A percentile compares a stretch with the other conserved stretches of the same genome.
Conservation (phyloP, 2,329 filamentous ascomycete species). For the Cladophialophora psammophila region DNA sequence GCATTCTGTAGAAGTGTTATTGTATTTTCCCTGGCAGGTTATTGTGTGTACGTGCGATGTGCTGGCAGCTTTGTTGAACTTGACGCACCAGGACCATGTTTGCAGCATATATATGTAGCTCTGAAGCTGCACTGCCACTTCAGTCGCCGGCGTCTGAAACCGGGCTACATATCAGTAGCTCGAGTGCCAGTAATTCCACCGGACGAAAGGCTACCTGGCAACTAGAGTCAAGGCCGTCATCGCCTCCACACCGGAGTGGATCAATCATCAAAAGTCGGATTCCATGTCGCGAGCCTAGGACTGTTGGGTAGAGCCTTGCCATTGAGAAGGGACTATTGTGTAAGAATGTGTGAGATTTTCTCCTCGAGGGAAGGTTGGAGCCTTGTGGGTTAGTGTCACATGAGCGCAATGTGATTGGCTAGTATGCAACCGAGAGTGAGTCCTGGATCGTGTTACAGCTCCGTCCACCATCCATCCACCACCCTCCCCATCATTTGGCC, state of each 20-base stretch:
- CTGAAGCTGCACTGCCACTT: neutral
- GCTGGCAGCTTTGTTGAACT: neutral
- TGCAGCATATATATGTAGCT: neutral
- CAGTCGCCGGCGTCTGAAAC: neutral
- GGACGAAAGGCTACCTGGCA: neutral
- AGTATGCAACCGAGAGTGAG: neutral
- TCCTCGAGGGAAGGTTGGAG: neutral
- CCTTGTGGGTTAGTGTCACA: neutral
- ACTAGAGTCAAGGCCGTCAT: neutral
- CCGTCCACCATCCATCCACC: neutral
- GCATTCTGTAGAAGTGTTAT: slow-evolving; percentile 5
- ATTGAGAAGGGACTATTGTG: neutral
- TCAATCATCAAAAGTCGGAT: neutral
- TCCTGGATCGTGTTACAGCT: neutral
- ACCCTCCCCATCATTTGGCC: neutral
- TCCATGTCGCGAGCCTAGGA: neutral
- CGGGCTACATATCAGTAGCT: neutral
- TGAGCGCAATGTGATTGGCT: neutral
- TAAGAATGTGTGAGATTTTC: neutral
- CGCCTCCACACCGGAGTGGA: neutral
- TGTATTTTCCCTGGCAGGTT: neutral
- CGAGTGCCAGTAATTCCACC: neutral
- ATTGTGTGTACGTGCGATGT: neutral
- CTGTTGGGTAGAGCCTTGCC: neutral
- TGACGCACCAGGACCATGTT: neutral